Base-by-base conservation (phyloP, 768 basidiomycete genomes). In the Boletus tomentosulus region DNA sequence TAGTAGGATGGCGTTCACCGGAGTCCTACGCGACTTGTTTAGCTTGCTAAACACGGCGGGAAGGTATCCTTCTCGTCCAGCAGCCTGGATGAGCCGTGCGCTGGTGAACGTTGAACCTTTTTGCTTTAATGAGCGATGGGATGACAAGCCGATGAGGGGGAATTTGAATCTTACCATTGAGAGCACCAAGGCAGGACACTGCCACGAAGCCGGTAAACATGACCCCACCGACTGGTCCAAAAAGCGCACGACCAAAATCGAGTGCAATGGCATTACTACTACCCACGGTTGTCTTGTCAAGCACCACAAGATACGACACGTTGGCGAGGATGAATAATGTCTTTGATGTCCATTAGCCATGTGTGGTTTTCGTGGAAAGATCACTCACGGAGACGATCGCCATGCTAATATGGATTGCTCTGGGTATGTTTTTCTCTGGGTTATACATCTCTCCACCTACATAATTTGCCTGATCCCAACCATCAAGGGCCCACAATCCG, bases 401-500 rank as follows among this genome's bases (percentile, higher is more conserved):
- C 93, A 98, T 95, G 63, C 93, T 96, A n/a, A 78, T 74, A 66
- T 98, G 94, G 41, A 98, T 92, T 1, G 87, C 85, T 53, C 87
- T 77, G 3, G 95, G 95, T 45, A 98, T 86, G 62, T 94, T 93
- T 65, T 83, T 88, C 63, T 87, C 82, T 2, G 91, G 85, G 55
- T 87, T 81, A 50, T 77, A 73, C 74, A 98, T 89, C 69, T 93
- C 93, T 28, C 90, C 95, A 13, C 88, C 90, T 15, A 98, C 90
- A 58, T 88, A 96, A 66, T 92, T 94, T 28, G 82, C 86, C 70
- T 90, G 88, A 63, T 95, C 95, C 94, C 94, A 99, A 1, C 96
- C 96, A 68, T 94, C 94, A 59, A 92, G 94, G 2, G 94, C 94
- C 92, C 89, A 98, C 4, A 98, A 73, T 3, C 93, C 92, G 11